Conservation (phyloP, 306 rosid genomes). For the Fragaria nilgerrensis region DNA sequence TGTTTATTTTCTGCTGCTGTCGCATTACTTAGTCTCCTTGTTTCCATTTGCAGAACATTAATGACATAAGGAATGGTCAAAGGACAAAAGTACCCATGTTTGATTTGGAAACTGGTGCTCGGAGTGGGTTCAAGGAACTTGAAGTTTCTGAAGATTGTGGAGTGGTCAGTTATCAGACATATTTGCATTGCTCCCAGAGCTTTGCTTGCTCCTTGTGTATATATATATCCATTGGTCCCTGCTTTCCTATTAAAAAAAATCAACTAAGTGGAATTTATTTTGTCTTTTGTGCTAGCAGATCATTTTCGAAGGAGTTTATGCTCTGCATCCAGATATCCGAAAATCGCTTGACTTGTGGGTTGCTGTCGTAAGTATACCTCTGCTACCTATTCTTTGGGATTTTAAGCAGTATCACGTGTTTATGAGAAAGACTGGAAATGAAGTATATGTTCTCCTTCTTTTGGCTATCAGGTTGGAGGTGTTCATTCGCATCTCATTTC, state of each 20-base stretch:
- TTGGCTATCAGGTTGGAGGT: conserved; percentile 77
- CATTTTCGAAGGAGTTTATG: conserved; percentile 97
- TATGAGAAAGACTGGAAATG: conserved; percentile 11
- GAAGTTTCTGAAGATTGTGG: conserved; percentile 99
- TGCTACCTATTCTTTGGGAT: not conserved
- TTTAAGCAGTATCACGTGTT: conserved; percentile 9
- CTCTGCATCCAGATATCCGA: conserved; percentile 94
- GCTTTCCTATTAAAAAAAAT: not conserved
- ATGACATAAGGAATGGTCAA: conserved; percentile 76
- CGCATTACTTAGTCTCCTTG: not conserved
- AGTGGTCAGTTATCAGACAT: conserved; percentile 69
- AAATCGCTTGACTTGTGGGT: conserved; percentile 93
- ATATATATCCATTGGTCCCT: conserved; percentile 2
- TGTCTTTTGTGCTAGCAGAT: conserved; percentile 47
- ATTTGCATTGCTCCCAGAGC: conserved; percentile 11
- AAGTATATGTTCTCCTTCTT: not conserved
- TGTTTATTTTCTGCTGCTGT: not conserved
- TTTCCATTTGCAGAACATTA: conserved; percentile 70
- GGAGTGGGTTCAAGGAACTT: conserved; percentile 91
- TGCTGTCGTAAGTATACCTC: conserved; percentile 72
- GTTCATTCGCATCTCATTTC: conserved; percentile 99
- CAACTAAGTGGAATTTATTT: conserved; percentile 24
- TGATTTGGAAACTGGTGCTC: conserved; percentile 93
- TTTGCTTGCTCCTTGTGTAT: conserved; percentile 19
- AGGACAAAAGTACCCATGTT: conserved; percentile 90